These are phyloP conservation scores for Fusarium phyllophilum DNA, from an alignment of 2,329 filamentous ascomycete genomes.

Conservation along the genomic window DNA sequence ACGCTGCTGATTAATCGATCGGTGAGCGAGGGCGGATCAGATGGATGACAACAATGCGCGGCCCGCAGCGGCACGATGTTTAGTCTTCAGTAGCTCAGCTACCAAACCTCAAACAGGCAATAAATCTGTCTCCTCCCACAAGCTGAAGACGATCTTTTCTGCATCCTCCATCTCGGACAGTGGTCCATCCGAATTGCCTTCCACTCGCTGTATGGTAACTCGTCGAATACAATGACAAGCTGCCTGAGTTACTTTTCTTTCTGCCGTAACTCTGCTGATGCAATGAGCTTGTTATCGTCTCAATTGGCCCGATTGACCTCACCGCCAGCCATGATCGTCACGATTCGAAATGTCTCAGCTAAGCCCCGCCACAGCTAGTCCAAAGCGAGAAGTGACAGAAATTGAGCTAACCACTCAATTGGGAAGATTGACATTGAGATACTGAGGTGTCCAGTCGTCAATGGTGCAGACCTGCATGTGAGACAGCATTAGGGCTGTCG, in stretches of 20 bases:
- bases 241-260: not conserved
- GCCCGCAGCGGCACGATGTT: not conserved
- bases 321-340: not conserved
- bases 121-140: not conserved
- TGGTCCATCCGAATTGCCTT: no score
- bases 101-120: not conserved
- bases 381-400: not conserved
- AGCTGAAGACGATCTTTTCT: not conserved
- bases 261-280: fast-evolving
- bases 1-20: no score
- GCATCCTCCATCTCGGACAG: not conserved
- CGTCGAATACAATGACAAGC: no score
- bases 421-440: not conserved
- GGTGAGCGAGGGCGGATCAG: fast-evolving
- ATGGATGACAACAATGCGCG: not conserved
- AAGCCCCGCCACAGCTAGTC: not conserved
- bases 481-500: not conserved
- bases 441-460: fast-evolving
- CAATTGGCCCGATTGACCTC: not conserved
- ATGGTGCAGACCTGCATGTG: not conserved
- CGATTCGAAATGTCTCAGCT: not conserved
- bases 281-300: not conserved
- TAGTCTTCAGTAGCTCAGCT: not conserved
- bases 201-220: not conserved
- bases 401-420: not conserved